Conservation (phyloP, 73 alveolate species). For the Tetrahymena borealis region DNA sequence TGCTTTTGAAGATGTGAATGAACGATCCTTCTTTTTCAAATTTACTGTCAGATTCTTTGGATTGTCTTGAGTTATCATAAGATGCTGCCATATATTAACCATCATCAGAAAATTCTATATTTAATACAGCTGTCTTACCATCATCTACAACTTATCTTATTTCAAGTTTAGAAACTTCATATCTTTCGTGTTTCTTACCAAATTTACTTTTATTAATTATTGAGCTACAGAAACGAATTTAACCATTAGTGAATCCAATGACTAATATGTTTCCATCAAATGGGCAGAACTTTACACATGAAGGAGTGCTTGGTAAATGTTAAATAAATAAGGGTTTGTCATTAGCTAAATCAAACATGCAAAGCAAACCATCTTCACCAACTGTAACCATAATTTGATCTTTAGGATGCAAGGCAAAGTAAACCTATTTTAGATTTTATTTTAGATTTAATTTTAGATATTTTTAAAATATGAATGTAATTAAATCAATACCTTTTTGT, state of each 20-base stretch:
- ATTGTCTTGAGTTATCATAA: conserved; percentile 27
- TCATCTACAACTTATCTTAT: neutral
- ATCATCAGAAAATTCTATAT: conserved; percentile 26
- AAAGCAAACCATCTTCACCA: conserved; percentile 85
- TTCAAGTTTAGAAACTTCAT: neutral
- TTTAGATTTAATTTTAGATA: neutral
- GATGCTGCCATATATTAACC: conserved; percentile 40
- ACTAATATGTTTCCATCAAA: conserved; percentile 83
- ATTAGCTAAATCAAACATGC: conserved; percentile 78
- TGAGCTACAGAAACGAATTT: neutral
- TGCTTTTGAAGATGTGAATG: conserved; percentile 19
- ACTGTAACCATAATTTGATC: conserved; percentile 71
- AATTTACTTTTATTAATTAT: neutral
- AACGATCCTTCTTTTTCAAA: conserved; percentile 44
- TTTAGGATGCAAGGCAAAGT: conserved; percentile 54
- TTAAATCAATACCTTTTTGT: conserved; percentile 43
- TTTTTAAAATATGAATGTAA: neutral
- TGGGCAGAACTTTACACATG: conserved; percentile 80
- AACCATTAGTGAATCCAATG: conserved; percentile 59
- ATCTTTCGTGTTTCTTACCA: neutral
- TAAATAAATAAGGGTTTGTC: conserved; percentile 61
- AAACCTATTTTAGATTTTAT: neutral
- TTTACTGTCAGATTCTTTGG: conserved; percentile 30
- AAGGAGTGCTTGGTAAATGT: conserved; percentile 73
- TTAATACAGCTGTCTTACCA: conserved; percentile 28